Conservation (phyloP, 2,329 filamentous ascomycete genomes). For the Claviceps africana region DNA sequence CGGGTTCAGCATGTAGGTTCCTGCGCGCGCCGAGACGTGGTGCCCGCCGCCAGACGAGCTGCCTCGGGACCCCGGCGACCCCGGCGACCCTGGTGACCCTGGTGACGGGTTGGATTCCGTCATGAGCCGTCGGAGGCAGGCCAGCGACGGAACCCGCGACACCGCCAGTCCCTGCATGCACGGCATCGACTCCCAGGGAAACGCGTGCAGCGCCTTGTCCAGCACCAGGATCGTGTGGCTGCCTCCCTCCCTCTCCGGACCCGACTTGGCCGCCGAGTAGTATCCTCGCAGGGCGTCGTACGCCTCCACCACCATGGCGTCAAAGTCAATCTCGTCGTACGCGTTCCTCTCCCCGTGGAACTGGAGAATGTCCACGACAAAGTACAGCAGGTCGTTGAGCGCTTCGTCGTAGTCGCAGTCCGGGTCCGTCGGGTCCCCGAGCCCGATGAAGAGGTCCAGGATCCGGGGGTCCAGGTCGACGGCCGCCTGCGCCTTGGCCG, state of each 20-base stretch:
- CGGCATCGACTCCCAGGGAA: constrained; percentile 92
- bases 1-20: constrained; percentile 81
- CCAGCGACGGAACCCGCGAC: constrained; percentile 77
- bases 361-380: constrained; percentile 89
- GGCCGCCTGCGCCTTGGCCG: constrained; percentile 22
- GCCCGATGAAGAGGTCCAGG: constrained; percentile 74
- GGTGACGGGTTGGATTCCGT: constrained; percentile 29
- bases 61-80: background rate
- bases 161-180: constrained; percentile 69
- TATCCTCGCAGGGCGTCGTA: constrained; percentile 73
- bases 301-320: constrained; percentile 76
- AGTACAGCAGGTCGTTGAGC: constrained; percentile 86
- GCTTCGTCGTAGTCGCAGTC: constrained; percentile 71
- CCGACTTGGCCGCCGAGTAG: constrained; percentile 37
- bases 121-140: constrained; percentile 65
- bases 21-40: constrained; percentile 39
- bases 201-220: constrained; percentile 78
- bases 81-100: background rate
- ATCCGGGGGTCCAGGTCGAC: constrained; percentile 47
- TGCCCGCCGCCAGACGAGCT: constrained; percentile 26
- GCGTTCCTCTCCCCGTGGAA: constrained; percentile 94
- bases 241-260: constrained; percentile 26
- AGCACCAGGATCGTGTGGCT: constrained; percentile 76
- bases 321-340: constrained; percentile 95
- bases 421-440: constrained; percentile 58